phyloP scores from a whole-genome alignment of 2,329 filamentous ascomycete species.

The Metarhizium guizhouense region DNA sequence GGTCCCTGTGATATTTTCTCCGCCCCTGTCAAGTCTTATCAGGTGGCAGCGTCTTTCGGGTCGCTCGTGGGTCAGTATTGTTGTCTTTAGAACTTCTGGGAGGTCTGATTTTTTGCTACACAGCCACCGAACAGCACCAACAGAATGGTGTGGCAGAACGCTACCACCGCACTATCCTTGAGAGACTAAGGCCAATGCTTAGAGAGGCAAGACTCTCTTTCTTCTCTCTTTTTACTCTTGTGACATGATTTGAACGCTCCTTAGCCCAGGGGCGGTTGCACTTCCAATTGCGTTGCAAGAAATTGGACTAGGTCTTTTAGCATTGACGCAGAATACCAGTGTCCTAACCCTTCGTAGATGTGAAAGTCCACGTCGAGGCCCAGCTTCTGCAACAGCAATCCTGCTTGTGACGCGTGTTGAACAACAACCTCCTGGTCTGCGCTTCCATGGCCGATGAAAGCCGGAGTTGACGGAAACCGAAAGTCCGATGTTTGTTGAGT shows the following conservation, averaged over 20 bases:
- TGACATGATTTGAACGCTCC: no score
- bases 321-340: slow-evolving; percentile 37
- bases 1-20: no score
- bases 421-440: slow-evolving; percentile 32
- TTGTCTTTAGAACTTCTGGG: no score
- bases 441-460: slow-evolving; percentile 37
- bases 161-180: no score
- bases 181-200: no score
- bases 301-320: slow-evolving; percentile 27
- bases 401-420: slow-evolving; percentile 24
- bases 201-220: not conserved
- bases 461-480: slow-evolving; percentile 22
- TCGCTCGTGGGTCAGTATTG: no score
- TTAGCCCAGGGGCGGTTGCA: not conserved
- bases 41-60: no score
- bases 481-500: not conserved
- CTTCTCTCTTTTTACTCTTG: not conserved
- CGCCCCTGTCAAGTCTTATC: no score
- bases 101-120: no score
- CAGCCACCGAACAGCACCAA: no score
- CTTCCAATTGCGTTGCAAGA: slow-evolving; percentile 8
- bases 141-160: no score
- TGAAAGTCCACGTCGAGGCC: slow-evolving; percentile 26
- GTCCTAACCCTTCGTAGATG: slow-evolving; percentile 31
- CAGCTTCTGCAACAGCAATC: slow-evolving; percentile 22